Base-by-base conservation (phyloP, 768 basidiomycete species). In the Gloeostereum incarnatum region DNA sequence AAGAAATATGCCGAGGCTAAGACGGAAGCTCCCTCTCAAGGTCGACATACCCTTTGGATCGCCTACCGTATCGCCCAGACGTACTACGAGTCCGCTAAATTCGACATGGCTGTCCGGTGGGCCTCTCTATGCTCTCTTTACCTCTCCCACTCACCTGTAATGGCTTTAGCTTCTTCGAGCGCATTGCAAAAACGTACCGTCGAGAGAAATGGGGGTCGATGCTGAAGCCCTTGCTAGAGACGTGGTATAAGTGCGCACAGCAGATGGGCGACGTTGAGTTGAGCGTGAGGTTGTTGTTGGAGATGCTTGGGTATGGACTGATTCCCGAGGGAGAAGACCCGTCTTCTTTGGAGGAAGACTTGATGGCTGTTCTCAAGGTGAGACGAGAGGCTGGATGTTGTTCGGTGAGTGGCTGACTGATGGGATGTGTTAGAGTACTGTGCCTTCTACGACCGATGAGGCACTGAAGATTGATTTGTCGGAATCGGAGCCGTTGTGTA, bases 1-100 rank as follows among this genome's bases (percentile, higher is more conserved):
- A 97, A 94, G 62, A 81, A 77, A 48, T 73, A 86, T 50, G 66
- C 62, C 30, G 58, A 72, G 1, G 46, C 61, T 24, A 51, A 61
- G 17, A 43, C 61, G 17, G 55, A 58, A 32, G 62, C 49, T 35
- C 63, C 69, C 14, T 72, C 69, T n/a, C 87, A 86, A 46, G 76
- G 78, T 2, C 76, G 93, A 7, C 60, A 91, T 45, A 90, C 89
- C 0, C 62, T 94, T n/a, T 88, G 79, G 71, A 83, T 99, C 36
- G 94, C 92, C 3, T 84, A 75, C 55, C 76, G 81, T 22, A 97
- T 99, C 39, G 94, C 91, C 0, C 75, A 84, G 43, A 84, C 85
- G 3, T 93, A 98, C 53, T 73, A 76, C 43, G 69, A 79, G 10
- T 76, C 82, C 2, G 78, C 76, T 0, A 88, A 92, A 52, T 83